These are phyloP conservation scores for Albugo candida DNA, from an alignment of 352 stramenopile species.

Conservation along the genomic window DNA sequence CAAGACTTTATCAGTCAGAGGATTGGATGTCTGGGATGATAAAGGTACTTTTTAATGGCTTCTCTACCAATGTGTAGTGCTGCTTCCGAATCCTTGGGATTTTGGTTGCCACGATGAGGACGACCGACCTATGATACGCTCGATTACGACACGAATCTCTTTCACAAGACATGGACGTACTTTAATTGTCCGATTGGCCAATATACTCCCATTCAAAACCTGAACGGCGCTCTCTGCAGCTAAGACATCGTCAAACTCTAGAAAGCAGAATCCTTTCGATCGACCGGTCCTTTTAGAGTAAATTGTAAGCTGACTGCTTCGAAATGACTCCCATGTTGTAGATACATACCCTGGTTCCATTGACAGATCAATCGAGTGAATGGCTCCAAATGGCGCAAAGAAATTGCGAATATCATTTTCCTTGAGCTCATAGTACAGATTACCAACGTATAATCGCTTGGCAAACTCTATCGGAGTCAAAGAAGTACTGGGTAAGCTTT, in stretches of 20 bases:
- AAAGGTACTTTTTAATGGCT: conserved; percentile 45
- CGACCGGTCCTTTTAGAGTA: conserved; percentile 22
- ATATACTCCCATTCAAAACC: conserved; percentile 37
- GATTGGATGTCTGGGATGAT: background rate
- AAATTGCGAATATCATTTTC: conserved; percentile 48
- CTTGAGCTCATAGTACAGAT: conserved; percentile 68
- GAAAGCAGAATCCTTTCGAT: conserved; percentile 67
- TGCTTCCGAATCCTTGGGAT: conserved; percentile 24
- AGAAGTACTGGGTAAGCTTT: conserved; percentile 25
- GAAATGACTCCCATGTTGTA: too few relatives aligned
- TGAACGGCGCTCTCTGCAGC: conserved; percentile 58
- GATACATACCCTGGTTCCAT: conserved; percentile 39
- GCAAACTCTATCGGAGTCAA: conserved; percentile 41
- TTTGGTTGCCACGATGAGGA: conserved; percentile 44
- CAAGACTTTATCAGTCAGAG: background rate
- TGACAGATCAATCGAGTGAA: conserved; percentile 56
- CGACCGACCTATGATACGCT: conserved; percentile 28
- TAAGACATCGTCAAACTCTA: conserved; percentile 67
- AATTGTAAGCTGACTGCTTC: too few relatives aligned
- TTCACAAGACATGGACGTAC: conserved; percentile 9
- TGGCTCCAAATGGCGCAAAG: conserved; percentile 44
- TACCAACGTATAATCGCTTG: conserved; percentile 53
- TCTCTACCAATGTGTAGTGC: conserved; percentile 41
- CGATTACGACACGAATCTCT: background rate
- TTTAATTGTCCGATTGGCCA: conserved; percentile 42